Base-by-base conservation (phyloP, 2,329 filamentous ascomycete genomes). In the Fusarium mundagurra region DNA sequence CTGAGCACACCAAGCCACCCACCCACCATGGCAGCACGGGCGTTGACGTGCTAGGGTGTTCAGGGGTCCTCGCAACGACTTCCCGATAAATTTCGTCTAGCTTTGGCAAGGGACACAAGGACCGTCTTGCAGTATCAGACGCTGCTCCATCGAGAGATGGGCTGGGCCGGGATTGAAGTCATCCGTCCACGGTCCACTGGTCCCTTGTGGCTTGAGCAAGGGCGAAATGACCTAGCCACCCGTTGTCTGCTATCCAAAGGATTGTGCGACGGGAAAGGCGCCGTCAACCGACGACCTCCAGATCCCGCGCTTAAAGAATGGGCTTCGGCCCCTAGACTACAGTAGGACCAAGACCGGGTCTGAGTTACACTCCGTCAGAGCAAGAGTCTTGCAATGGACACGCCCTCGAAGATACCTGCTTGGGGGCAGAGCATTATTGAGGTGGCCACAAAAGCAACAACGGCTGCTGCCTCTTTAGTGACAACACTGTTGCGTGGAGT, bases 141-240 rank as follows among this genome's bases (percentile, higher is more conserved):
- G 47, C 24, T 69, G 29, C 53, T 59, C 53, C 41, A 44, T 58
- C 27, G 39, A 14, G 31, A 36, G 34, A 53, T 53, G n/a, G 50
- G 45, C 41, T 43, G 24, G 57, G n/a, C 58, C 50, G 47, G 60
- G 57, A 61, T 68, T 50, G 47, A 48, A 67, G 43, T 31, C 22
- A 47, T 64, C 44, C 47, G 38, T 48, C 61, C 60, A 61, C 44
- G 44, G 38, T 48, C 61, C 60, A 61, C 39, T 54, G 53, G 62
- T 51, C 48, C 71, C 43, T 67, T 64, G 65, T 76, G 74, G 74
- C 74, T 73, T 71, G 65, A 47, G 45, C 18, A 47, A 48, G 68
- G 68, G 64, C 57, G 51, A 67, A 65, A 61, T 53, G 38, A 48
- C 67, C 55, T 43, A 67, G 57, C 57, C 27, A 75, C 53, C 44